A percentile compares a stretch with the other conserved stretches of the same genome.
These are phyloP conservation scores for Fusarium xylarioides DNA, from an alignment of 2,329 filamentous ascomycete genomes.

Conservation along the genomic window DNA sequence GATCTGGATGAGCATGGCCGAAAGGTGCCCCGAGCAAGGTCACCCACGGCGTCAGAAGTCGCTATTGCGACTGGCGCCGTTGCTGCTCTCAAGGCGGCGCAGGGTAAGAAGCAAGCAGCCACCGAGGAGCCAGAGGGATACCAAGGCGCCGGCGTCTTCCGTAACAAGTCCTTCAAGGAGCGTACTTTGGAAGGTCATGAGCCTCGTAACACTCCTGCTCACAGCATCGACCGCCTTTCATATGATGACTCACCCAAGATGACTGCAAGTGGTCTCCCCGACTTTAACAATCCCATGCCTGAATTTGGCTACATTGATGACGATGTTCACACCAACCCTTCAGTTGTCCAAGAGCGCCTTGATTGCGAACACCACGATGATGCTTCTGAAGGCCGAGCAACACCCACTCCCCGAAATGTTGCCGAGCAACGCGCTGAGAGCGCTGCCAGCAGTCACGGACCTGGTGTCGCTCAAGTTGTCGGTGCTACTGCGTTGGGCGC, in stretches of 20 bases:
- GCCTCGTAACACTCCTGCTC: conserved; percentile 64
- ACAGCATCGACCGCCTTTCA: conserved; percentile 67
- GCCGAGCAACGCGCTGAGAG: conserved; percentile 46
- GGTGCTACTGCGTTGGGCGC: conserved; percentile 55
- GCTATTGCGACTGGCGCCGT: conserved; percentile 67
- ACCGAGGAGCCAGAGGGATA: conserved; percentile 51
- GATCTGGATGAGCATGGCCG: conserved; percentile 67
- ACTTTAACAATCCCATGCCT: conserved; percentile 75
- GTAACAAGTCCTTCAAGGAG: conserved; percentile 74
- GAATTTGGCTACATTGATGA: conserved; percentile 75
- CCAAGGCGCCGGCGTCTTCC: conserved; percentile 60
- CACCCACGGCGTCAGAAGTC: conserved; percentile 65
- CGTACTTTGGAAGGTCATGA: conserved; percentile 66
- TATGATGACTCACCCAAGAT: conserved; percentile 65
- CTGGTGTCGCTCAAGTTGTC: conserved; percentile 61
- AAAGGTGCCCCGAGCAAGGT: conserved; percentile 59
- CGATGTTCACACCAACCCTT: conserved; percentile 86
- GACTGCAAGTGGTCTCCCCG: conserved; percentile 75
- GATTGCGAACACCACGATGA: conserved; percentile 58
- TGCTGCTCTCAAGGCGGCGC: conserved; percentile 60
- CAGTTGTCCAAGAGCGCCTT: conserved; percentile 78
- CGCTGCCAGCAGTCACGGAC: conserved; percentile 45
- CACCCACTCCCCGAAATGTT: conserved; percentile 53
- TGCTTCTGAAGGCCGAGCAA: conserved; percentile 65
- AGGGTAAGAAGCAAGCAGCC: conserved; percentile 55